A percentile compares a stretch with the other conserved stretches of the same genome.
These are phyloP conservation scores for Schizopora paradoxa DNA, from an alignment of 1,284 basidiomycete species.

Conservation along the genomic window DNA sequence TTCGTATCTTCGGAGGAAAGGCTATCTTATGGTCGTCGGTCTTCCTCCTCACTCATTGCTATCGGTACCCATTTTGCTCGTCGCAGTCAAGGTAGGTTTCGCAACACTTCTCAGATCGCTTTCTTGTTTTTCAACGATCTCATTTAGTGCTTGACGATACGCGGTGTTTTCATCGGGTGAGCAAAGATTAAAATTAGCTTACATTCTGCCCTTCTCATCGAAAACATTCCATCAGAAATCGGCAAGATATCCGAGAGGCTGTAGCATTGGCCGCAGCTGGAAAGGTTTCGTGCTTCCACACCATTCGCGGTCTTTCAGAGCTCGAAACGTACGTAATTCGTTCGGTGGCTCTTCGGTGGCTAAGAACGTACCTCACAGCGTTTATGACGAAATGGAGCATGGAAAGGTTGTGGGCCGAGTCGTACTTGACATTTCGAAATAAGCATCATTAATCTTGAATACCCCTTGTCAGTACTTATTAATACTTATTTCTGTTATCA, in stretches of 20 bases:
- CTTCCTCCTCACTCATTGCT: conserved; percentile 58
- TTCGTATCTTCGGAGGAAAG: conserved; percentile 59
- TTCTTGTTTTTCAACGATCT: conserved; percentile 17
- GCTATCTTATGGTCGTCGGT: conserved; percentile 72
- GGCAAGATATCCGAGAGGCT: conserved; percentile 72
- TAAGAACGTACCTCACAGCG: conserved; percentile 25
- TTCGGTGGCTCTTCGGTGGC: neutral
- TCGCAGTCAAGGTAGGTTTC: conserved; percentile 49
- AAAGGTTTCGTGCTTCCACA: conserved; percentile 57
- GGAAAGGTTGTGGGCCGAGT: conserved; percentile 59
- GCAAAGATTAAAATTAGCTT: neutral
- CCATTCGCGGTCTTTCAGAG: conserved; percentile 43
- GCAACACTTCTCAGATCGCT: neutral
- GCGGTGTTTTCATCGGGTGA: conserved; percentile 70
- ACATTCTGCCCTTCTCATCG: too few relatives aligned
- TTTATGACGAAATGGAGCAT: conserved; percentile 51
- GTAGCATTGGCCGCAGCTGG: conserved; percentile 66
- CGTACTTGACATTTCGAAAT: conserved; percentile 44
- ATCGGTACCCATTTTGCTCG: conserved; percentile 70
- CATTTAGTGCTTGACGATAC: conserved; percentile 51
- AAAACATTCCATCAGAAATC: conserved; percentile 41
- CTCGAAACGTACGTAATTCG: conserved; percentile 43
- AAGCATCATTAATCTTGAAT: too few relatives aligned
- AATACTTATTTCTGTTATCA: too few relatives aligned
- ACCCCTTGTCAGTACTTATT: too few relatives aligned